Conservation (phyloP, 768 basidiomycete genomes). For the Tricholoma terreum region DNA sequence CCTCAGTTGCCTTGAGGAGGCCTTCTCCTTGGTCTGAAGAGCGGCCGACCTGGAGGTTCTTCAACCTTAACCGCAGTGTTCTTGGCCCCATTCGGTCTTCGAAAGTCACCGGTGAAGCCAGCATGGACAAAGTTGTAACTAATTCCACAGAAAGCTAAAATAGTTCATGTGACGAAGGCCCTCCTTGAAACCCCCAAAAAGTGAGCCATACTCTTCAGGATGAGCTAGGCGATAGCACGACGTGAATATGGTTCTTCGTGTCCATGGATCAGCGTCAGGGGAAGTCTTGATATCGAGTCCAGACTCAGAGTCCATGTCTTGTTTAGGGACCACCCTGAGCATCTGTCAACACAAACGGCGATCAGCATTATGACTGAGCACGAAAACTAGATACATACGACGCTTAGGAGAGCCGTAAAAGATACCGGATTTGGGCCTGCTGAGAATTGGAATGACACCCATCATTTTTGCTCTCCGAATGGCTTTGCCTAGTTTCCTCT, state of each 20-base stretch:
- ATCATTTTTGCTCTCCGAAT: conserved; percentile 88
- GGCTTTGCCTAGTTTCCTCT: conserved; percentile 78
- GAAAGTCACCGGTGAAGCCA: too few relatives aligned
- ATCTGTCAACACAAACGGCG: background rate
- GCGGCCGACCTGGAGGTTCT: background rate
- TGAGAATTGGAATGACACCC: conserved; percentile 72
- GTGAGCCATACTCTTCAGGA: background rate
- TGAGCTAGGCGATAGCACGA: background rate
- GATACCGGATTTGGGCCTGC: conserved; percentile 17
- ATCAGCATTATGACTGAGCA: background rate
- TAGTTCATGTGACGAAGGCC: background rate
- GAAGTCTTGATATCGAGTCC: too few relatives aligned
- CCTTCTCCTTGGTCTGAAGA: too few relatives aligned
- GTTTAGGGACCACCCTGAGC: too few relatives aligned
- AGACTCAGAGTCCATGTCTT: too few relatives aligned
- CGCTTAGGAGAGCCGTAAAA: background rate
- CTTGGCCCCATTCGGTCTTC: background rate
- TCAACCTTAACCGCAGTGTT: background rate
- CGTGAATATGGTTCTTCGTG: too few relatives aligned
- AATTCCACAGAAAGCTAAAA: too few relatives aligned
- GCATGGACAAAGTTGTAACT: too few relatives aligned
- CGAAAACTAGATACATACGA: background rate
- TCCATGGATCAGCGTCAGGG: too few relatives aligned
- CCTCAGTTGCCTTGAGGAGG: background rate
- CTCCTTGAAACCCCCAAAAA: background rate